Percentiles rank a stretch among this genome's conserved stretches.
phyloP scores from a whole-genome alignment of 2,329 filamentous ascomycete genomes.

The Botrytis byssoidea region DNA sequence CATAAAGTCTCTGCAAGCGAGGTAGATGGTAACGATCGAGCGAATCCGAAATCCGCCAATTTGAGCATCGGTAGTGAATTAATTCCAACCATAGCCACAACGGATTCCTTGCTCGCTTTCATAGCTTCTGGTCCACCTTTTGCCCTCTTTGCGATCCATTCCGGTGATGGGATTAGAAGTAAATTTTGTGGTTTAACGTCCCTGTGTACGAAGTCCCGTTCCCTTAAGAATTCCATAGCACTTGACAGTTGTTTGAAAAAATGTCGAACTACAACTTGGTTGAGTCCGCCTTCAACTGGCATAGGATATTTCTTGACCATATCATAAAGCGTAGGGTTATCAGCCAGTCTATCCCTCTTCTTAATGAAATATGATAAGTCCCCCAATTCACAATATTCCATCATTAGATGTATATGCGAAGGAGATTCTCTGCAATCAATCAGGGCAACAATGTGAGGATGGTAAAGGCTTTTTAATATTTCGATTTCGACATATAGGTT shows the following conservation, averaged over 20 bases:
- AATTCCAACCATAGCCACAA: constrained; percentile 78
- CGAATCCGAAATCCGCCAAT: constrained; percentile 98
- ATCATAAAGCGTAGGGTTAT: constrained; percentile 78
- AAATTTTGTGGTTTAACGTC: constrained; percentile 98
- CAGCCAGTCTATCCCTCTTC: constrained; percentile 77
- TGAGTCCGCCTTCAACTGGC: constrained; percentile 75
- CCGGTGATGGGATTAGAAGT: constrained; percentile 77
- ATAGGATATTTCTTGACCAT: constrained; percentile 95
- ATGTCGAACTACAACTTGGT: constrained; percentile 95
- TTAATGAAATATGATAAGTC: constrained; percentile 96
- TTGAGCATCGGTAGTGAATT: constrained; percentile 92
- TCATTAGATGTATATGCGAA: constrained; percentile 90
- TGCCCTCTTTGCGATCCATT: constrained; percentile 59
- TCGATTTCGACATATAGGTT: constrained; percentile 95
- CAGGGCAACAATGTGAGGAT: constrained; percentile 94
- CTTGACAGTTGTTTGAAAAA: constrained; percentile 94
- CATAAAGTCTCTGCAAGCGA: constrained; percentile 94
- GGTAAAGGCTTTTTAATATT: constrained; percentile 88
- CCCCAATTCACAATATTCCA: constrained; percentile 97
- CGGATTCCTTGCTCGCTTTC: constrained; percentile 72
- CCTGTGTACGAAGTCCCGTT: constrained; percentile 86
- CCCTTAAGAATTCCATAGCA: constrained; percentile 83
- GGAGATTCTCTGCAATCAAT: constrained; percentile 89
- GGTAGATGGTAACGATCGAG: constrained; percentile 83
- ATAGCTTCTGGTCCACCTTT: constrained; percentile 69